Evolutionary conservation across 2,329 filamentous ascomycete genomes (phyloP), one percentile per base, ranked within the genome.

Genomic region (Akanthomyces muscarius): DNA sequence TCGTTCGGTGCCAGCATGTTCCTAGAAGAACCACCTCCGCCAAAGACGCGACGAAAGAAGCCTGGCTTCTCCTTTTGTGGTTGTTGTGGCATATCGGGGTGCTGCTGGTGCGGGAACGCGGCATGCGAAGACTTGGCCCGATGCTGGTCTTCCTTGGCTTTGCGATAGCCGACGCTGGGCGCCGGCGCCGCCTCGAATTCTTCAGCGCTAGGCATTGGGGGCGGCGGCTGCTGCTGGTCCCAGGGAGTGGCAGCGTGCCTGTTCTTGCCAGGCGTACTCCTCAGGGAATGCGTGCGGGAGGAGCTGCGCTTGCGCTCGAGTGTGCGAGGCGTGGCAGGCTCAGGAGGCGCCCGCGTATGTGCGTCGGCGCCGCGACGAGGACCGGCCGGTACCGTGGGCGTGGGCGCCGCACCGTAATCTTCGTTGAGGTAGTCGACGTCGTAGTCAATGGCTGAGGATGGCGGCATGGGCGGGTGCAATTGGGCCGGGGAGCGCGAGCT

Each of bases 31-130:
- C 81, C 76, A 42, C 89, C 91, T 51, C 81, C 76, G 45, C 89
- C 91, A 78, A 98, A 98, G 45, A 98, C 90, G 66, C 94, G 87
- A 69, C 92, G 87, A 79, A 98, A 98, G 79, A 99, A 98, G 23
- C 95, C 93, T 10, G 86, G 90, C 63, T 87, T 86, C 70, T 91
- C 88, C 72, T 89, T 91, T 59, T 54, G 42, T 33, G 80, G 73
- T 63, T 75, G 76, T 69, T 79, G 68, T 74, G 78, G 42, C 60
- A 25, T 42, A 18, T 50, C 45, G 16, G 44, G 83, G 81, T 66
- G 82, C 81, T 54, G 83, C 18, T 59, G 47, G 21, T 52, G 25
- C 11, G 57, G 81, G 80, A 54, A 80, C 65, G 80, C 76, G 64
- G 83, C 80, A 69, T 75, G 77, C 65, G 76, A 75, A 0, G 58